These are phyloP conservation scores for Diaporthe citrichinensis DNA, from an alignment of 2,329 filamentous ascomycete genomes.

Conservation along the genomic window DNA sequence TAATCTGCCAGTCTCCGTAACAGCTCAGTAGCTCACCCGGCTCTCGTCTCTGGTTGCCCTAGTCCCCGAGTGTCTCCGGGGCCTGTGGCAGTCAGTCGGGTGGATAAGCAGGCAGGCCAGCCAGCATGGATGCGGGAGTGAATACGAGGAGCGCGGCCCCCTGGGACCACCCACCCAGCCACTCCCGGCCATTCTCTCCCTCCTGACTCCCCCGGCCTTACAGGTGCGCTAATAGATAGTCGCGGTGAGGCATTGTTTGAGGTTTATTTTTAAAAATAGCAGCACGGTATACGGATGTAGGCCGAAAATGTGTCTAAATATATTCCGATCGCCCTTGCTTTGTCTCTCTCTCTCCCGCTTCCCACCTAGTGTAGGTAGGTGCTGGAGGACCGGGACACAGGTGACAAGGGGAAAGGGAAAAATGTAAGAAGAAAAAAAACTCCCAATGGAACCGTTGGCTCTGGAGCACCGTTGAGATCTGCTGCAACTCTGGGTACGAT, in stretches of 20 bases:
- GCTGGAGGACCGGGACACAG: neutral
- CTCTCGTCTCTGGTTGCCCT: neutral
- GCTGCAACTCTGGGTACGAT: slow-evolving; percentile 3
- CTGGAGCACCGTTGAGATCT: neutral
- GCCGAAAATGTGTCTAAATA: slow-evolving; percentile 28
- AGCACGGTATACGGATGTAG: slow-evolving; percentile 14
- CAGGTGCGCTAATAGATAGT: slow-evolving; percentile 30
- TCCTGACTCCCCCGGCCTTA: slow-evolving; percentile 19
- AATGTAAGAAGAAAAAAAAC: neutral
- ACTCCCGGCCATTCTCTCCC: slow-evolving; percentile 4
- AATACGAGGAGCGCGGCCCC: slow-evolving; percentile 30
- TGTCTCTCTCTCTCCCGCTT: neutral
- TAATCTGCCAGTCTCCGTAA: neutral
- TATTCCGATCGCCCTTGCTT: neutral
- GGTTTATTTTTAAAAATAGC: slow-evolving; percentile 31
- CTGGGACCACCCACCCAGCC: slow-evolving; percentile 19
- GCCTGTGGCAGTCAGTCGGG: slow-evolving; percentile 15
- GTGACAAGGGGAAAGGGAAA: neutral
- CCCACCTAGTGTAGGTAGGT: neutral
- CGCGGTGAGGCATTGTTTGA: slow-evolving; percentile 16
- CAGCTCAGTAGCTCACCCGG: neutral
- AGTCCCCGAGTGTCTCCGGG: neutral
- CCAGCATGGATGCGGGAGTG: slow-evolving; percentile 28
- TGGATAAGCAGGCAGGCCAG: slow-evolving; percentile 14
- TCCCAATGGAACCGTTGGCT: slow-evolving; percentile 5